Conservation (phyloP, 1,139 yeast species). For the Suhomyces wounanorum region DNA sequence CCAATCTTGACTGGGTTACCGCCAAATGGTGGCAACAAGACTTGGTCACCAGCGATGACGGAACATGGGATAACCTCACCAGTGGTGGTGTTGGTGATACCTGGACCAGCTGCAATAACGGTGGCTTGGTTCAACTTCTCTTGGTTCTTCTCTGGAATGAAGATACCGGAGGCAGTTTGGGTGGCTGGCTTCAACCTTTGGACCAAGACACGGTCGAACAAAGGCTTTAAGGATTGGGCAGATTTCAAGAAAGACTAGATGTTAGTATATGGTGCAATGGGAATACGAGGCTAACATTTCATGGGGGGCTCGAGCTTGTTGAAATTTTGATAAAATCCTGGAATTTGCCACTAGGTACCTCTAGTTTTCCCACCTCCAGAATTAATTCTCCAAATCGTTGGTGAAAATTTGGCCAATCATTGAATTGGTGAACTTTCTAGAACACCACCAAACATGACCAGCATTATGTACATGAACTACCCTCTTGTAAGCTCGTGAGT, state of each 20-base stretch:
- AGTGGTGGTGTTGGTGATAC: slow-evolving; percentile 58
- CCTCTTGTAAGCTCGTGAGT: background rate
- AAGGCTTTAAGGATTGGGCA: slow-evolving; percentile 85
- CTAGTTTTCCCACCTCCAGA: too few species aligned
- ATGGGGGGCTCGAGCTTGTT: too few species aligned
- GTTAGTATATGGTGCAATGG: slow-evolving; percentile 6
- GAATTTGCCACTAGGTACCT: too few species aligned
- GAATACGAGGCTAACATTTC: too few species aligned
- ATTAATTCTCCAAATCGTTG: too few species aligned
- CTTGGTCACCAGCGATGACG: slow-evolving; percentile 88
- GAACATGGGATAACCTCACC: slow-evolving; percentile 73
- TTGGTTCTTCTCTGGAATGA: slow-evolving; percentile 94
- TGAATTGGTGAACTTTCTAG: too few species aligned
- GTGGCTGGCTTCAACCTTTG: slow-evolving; percentile 92
- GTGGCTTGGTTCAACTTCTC: slow-evolving; percentile 86
- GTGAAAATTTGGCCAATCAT: too few species aligned
- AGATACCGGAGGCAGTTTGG: slow-evolving; percentile 92
- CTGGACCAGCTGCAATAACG: slow-evolving; percentile 85
- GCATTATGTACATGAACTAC: background rate
- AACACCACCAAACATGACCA: background rate
- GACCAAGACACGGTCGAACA: slow-evolving; percentile 92
- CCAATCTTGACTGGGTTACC: slow-evolving; percentile 89
- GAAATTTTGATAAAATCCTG: too few species aligned
- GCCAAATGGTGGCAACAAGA: slow-evolving; percentile 86
- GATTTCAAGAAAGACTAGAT: slow-evolving; percentile 67